Evolutionary conservation across 345 rosid genomes (phyloP), one percentile per base, ranked within the genome.

Genomic region (Citrus medica): DNA sequence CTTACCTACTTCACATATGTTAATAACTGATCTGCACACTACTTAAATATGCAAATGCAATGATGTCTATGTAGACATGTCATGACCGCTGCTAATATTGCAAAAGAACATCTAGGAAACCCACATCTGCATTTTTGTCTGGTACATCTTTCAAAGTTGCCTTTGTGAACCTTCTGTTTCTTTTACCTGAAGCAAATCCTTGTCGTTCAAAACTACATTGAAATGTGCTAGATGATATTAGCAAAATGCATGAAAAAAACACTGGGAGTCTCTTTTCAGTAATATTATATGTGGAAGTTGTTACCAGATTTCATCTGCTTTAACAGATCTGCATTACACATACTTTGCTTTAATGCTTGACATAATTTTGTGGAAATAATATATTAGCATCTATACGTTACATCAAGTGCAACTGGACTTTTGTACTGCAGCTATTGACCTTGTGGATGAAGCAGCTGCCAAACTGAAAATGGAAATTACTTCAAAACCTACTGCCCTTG

Each of bases 391-490:
- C 27, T 58, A 9, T 6, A 69, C 55, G 32, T 67, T 9, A 51
- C 27, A 73, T 58, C 33, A 5, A 19, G 59, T 77, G 37, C 77
- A 83, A 60, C 74, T 71, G 55, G 22, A 19, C 61, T 76, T 81
- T 77, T 63, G 58, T 69, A 67, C 67, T 79, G 87, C 91, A 97
- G 99, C 99, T 73, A 97, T 97, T 82, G 99, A 97, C 83, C 87
- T 97, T 71, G 99, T 97, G 69, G 99, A 97, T 83, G 99, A 97
- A 89, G 99, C 99, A 30, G 99, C 98, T 7, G 98, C 99, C 55
- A 97, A 97, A 83, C 77, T 97, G 85, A 97, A 97, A 83, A 97
- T 97, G 99, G 99, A 97, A 79, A 97, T 97, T 71, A 97, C 99
- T 65, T 94, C 99, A 30, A 97, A 97, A 82, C 99, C 99, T 62